Percentiles rank a stretch among this genome's conserved stretches.
Evolutionary conservation across 352 stramenopile species (phyloP).

Genomic region (Globisporangium nagaii): DNA sequence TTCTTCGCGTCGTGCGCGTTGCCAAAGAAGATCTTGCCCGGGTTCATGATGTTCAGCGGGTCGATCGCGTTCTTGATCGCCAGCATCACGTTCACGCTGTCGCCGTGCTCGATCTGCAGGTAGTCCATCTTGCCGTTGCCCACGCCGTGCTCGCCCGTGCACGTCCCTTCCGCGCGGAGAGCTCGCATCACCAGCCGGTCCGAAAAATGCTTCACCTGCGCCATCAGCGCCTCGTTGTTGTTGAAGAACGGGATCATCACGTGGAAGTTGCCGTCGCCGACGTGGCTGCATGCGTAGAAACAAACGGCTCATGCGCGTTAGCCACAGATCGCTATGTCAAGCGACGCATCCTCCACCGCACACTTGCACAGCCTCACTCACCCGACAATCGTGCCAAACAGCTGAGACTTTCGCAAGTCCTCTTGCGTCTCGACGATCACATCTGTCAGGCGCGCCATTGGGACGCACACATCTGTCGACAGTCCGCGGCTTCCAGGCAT

Average conservation of each 20-base stretch:
- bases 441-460: constrained; percentile 91
- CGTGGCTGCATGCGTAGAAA: constrained; percentile 36
- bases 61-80: constrained; percentile 94
- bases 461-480: constrained; percentile 96
- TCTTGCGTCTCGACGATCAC: constrained; percentile 91
- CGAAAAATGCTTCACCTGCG: constrained; percentile 87
- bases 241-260: constrained; percentile 92
- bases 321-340: no score
- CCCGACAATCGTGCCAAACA: constrained; percentile 92
- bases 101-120: constrained; percentile 87
- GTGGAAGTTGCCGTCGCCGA: constrained; percentile 98
- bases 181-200: constrained; percentile 77
- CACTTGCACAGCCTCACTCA: constrained; percentile 5
- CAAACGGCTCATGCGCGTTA: no score
- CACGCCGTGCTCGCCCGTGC: constrained; percentile 97
- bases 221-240: constrained; percentile 81
- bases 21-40: constrained; percentile 93
- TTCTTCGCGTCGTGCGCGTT: constrained; percentile 18
- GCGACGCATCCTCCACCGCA: no score
- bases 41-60: constrained; percentile 96
- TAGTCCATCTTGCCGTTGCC: constrained; percentile 95
- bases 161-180: constrained; percentile 92
- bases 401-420: constrained; percentile 81
- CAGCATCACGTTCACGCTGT: constrained; percentile 91
- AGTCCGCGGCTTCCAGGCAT: constrained; percentile 80